These are phyloP conservation scores for Rutstroemia sydowiana DNA, from an alignment of 2,329 filamentous ascomycete genomes.

Conservation along the genomic window DNA sequence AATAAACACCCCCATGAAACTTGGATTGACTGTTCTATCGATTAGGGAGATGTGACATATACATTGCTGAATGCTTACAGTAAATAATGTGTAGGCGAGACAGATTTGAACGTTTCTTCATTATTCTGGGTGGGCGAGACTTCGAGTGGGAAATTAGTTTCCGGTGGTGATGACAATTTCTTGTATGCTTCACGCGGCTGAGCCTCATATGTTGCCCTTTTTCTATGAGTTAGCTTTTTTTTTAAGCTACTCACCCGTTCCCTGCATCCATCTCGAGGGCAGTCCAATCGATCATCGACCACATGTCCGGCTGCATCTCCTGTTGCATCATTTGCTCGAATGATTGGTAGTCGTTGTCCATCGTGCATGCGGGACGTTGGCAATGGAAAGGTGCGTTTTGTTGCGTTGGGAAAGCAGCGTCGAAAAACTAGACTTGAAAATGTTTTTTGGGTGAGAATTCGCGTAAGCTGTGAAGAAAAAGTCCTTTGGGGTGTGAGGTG, in stretches of 20 bases:
- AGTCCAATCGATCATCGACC: neutral
- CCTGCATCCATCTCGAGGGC: neutral
- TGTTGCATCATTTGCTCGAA: neutral
- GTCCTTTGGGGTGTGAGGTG: neutral
- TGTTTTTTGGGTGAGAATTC: neutral
- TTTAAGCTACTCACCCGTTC: constrained; percentile 2
- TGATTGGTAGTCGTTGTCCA: neutral
- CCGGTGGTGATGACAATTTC: no score
- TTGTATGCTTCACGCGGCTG: no score
- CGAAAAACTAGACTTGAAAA: neutral
- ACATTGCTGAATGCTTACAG: neutral
- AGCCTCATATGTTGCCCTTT: neutral
- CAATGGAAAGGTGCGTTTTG: neutral
- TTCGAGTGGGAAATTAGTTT: no score
- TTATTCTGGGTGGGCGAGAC: no score
- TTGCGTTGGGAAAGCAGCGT: neutral
- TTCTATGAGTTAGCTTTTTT: constrained; percentile 8
- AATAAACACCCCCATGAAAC: neutral
- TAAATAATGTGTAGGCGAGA: neutral
- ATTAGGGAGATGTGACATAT: neutral
- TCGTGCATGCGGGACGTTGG: neutral
- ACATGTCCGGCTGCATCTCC: neutral
- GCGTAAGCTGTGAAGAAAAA: neutral
- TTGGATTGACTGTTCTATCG: neutral
- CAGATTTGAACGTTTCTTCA: no score